Evolutionary conservation across 2,329 filamentous ascomycete genomes (phyloP).

Genomic region (Fusarium nanum): DNA sequence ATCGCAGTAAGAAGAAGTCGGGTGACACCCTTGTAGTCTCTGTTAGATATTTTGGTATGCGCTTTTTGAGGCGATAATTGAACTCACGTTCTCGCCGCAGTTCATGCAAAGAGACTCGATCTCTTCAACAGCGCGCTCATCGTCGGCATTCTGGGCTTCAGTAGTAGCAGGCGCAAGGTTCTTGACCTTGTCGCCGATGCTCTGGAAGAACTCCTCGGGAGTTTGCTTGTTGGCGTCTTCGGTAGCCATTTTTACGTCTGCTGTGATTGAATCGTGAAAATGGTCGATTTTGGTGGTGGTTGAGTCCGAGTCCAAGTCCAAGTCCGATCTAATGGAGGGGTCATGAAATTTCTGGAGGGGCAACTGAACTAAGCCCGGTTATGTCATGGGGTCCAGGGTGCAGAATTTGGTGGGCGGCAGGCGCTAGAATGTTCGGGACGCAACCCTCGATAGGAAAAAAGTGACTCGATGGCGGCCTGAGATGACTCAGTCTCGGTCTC

Average conservation of each 20-base stretch:
- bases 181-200: constrained; percentile 71
- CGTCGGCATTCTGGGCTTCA: constrained; percentile 50
- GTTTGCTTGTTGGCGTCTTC: constrained; percentile 55
- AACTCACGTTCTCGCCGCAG: constrained; percentile 78
- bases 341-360: constrained; percentile 51
- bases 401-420: constrained; percentile 34
- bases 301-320: constrained; percentile 24
- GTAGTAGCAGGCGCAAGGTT: constrained; percentile 58
- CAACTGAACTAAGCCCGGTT: constrained; percentile 39
- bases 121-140: constrained; percentile 71
- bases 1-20: constrained; percentile 90
- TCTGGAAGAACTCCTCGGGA: constrained; percentile 68
- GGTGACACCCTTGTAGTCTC: constrained; percentile 75
- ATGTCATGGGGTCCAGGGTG: constrained; percentile 46
- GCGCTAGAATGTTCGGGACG: constrained; percentile 45
- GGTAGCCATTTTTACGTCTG: constrained; percentile 55
- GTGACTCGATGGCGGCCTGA: constrained; percentile 9
- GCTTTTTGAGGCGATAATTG: not conserved
- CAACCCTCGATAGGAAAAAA: not conserved
- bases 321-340: constrained; percentile 44
- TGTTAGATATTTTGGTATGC: constrained; percentile 29
- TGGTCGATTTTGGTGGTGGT: constrained; percentile 30
- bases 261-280: constrained; percentile 24
- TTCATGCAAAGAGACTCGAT: constrained; percentile 89
- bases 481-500: constrained; percentile 17